These are phyloP conservation scores for Boletus coccyginus DNA, from an alignment of 768 basidiomycete species.

Conservation along the genomic window DNA sequence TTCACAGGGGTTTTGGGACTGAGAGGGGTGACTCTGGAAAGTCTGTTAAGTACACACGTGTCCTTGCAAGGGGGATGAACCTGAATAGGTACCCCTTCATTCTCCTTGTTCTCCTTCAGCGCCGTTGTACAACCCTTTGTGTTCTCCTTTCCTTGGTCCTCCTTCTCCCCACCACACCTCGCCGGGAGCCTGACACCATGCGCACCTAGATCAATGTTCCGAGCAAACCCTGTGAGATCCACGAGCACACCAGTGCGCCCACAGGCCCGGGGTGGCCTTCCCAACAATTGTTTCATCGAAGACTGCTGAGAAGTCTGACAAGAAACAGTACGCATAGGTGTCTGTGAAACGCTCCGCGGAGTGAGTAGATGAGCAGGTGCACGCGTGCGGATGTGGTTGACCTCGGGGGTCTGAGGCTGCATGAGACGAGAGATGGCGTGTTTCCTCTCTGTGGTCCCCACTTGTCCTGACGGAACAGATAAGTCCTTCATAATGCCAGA, in stretches of 20 bases:
- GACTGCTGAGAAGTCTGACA: slow-evolving; percentile 14
- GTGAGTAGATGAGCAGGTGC: background rate
- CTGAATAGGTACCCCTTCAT: slow-evolving; percentile 8
- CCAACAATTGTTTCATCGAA: slow-evolving; percentile 25
- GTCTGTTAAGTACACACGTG: background rate
- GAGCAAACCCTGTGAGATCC: slow-evolving; percentile 39
- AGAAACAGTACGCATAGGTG: slow-evolving; percentile 20
- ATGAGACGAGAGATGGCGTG: background rate
- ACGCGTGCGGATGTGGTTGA: slow-evolving; percentile 13
- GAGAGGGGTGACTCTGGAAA: slow-evolving; percentile 2
- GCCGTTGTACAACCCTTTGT: slow-evolving; percentile 4
- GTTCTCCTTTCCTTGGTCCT: slow-evolving; percentile 22
- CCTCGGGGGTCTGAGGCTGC: background rate
- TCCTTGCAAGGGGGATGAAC: slow-evolving; percentile 8
- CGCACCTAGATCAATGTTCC: slow-evolving; percentile 30
- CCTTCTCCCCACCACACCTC: slow-evolving; percentile 29
- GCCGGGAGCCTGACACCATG: slow-evolving; percentile 25
- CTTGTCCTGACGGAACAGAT: background rate
- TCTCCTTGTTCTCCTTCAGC: slow-evolving; percentile 32
- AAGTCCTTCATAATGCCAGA: slow-evolving; percentile 1
- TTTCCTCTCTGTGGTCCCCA: slow-evolving; percentile 4
- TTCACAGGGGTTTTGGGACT: slow-evolving; percentile 17
- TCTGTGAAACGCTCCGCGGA: background rate
- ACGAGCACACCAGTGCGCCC: slow-evolving; percentile 33
- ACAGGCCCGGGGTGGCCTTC: slow-evolving; percentile 27